Evolutionary conservation across 2,329 filamentous ascomycete genomes (phyloP), one percentile per base, ranked within the genome.

Genomic region (Tolypocladium capitatum): DNA sequence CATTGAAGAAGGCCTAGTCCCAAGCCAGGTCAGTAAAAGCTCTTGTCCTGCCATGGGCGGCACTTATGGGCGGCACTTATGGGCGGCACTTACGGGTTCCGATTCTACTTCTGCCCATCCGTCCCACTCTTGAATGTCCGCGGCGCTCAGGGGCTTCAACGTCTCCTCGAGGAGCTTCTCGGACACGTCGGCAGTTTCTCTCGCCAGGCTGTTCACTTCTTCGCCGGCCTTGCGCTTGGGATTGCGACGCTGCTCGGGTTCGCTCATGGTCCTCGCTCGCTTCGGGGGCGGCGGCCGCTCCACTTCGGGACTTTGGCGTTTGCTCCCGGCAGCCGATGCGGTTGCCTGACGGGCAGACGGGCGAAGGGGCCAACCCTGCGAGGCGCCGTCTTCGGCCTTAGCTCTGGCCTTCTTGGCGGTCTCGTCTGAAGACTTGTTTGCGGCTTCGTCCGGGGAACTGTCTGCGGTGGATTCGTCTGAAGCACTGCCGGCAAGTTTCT

Each of bases 31-130:
- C 7, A 16, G 35, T 13, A 9, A 28, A 14, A 14, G 28, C 5
- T 9, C 16, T 16, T 10, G 5, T 28, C 14, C 27, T 16, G 16
- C 33, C 5, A 32, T 32, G 24, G 20, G n/a, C n/a, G 30, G 16
- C 4, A 4, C n/a, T n/a, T 18, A 7, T 64, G 2, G 16, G 38
- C 24, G 9, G 8, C n/a, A 60, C 77, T 66, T 18, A 7, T 64
- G 2, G 16, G 38, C 24, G 9, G 8, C n/a, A 60, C 77, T 66
- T 65, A 88, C 87, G 8, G 90, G 90, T 52, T 96, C 89, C 7
- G 88, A 94, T 65, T 95, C 89, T 45, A 97, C 75, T 59, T 96
- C 89, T 49, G 83, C 76, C 80, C 84, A 91, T 24, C 84, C 83
- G 45, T 78, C 72, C 80, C 83, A 89, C 30, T 73, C 71, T 27